Conservation (phyloP, 2,329 filamentous ascomycete genomes). For the Pestalotiopsis sp. region DNA sequence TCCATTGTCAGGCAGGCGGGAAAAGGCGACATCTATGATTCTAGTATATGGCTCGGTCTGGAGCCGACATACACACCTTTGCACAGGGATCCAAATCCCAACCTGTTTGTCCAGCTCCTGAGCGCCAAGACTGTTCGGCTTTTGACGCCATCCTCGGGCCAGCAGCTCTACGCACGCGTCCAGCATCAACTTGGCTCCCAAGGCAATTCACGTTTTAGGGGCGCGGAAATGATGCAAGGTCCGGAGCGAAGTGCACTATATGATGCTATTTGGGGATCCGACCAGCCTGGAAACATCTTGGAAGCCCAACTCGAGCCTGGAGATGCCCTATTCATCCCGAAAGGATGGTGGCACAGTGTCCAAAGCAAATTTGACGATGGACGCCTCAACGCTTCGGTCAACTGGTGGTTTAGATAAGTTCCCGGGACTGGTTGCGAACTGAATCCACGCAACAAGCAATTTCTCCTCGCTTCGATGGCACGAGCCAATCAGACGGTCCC, state of each 20-base stretch:
- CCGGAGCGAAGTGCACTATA: conserved; percentile 69
- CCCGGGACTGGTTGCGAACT: neutral
- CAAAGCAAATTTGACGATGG: conserved; percentile 57
- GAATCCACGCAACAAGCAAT: too few species aligned
- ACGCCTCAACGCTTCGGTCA: conserved; percentile 50
- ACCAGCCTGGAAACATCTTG: conserved; percentile 33
- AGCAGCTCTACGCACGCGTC: conserved; percentile 61
- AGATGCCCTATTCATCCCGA: conserved; percentile 78
- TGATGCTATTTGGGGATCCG: conserved; percentile 67
- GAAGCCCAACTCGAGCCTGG: conserved; percentile 64
- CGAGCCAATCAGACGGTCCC: too few species aligned
- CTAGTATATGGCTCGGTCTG: conserved; percentile 85
- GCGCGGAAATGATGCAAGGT: conserved; percentile 90
- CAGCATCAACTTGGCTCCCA: conserved; percentile 40
- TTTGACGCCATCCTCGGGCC: conserved; percentile 65
- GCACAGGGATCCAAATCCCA: conserved; percentile 92
- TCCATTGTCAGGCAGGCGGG: conserved; percentile 63
- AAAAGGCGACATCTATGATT: conserved; percentile 82
- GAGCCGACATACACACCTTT: conserved; percentile 88
- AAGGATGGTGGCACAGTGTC: conserved; percentile 87
- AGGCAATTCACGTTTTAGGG: conserved; percentile 61
- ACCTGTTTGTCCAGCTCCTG: conserved; percentile 83
- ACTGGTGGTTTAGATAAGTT: conserved; percentile 78
- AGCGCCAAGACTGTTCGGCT: conserved; percentile 75
- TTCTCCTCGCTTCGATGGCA: too few species aligned